Percentiles rank a stretch among this genome's conserved stretches.
These are phyloP conservation scores for Colletotrichum sp. DNA, from an alignment of 2,329 filamentous ascomycete genomes.

Conservation along the genomic window DNA sequence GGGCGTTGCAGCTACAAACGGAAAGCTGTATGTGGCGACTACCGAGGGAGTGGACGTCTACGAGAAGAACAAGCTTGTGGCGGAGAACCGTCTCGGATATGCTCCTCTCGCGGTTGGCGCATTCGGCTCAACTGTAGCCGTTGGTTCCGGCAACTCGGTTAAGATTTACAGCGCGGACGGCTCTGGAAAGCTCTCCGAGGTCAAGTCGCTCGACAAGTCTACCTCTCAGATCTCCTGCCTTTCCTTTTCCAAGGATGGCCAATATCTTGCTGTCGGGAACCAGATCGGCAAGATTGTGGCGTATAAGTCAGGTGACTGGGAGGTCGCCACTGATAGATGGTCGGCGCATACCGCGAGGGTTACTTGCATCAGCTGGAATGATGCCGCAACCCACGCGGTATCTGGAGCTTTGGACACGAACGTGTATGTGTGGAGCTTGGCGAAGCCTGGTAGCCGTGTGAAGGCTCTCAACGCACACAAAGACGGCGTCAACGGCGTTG, in stretches of 20 bases:
- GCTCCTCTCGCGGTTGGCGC: slow-evolving; percentile 76
- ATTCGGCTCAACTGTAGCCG: slow-evolving; percentile 69
- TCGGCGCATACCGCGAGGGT: slow-evolving; percentile 66
- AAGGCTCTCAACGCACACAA: slow-evolving; percentile 92
- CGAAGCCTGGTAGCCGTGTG: slow-evolving; percentile 81
- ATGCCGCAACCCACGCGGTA: slow-evolving; percentile 75
- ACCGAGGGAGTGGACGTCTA: slow-evolving; percentile 56
- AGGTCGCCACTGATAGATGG: slow-evolving; percentile 78
- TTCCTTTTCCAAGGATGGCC: slow-evolving; percentile 82
- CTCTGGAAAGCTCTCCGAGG: slow-evolving; percentile 57
- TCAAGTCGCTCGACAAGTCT: slow-evolving; percentile 68
- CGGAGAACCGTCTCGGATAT: slow-evolving; percentile 64
- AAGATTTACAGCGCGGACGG: slow-evolving; percentile 73
- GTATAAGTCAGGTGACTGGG: slow-evolving; percentile 70
- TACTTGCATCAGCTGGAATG: slow-evolving; percentile 75
- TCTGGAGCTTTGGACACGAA: slow-evolving; percentile 91
- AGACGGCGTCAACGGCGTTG: slow-evolving; percentile 89
- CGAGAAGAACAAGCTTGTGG: slow-evolving; percentile 65
- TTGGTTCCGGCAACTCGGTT: slow-evolving; percentile 77
- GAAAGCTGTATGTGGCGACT: slow-evolving; percentile 63
- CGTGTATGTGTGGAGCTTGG: slow-evolving; percentile 88
- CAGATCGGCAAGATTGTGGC: slow-evolving; percentile 86
- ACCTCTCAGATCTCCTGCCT: slow-evolving; percentile 78
- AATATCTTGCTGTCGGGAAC: slow-evolving; percentile 81
- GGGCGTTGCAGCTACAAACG: slow-evolving; percentile 64